Base-by-base conservation (phyloP, 805 yeast species). In the Teunomyces gatunensis region DNA sequence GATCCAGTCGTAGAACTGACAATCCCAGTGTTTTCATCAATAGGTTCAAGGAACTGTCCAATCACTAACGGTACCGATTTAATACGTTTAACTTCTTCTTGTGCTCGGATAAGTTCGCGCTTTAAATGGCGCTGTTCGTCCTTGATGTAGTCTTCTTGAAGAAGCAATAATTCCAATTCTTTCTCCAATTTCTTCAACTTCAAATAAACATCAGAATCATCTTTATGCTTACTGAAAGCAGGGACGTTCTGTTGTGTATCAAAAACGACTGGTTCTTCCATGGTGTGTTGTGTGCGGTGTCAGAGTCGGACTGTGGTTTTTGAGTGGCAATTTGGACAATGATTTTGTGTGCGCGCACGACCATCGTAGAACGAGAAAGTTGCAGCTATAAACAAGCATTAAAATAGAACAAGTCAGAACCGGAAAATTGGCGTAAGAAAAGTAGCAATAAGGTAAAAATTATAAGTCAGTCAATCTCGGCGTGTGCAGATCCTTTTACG, bases 1-100 rank as follows among this genome's bases (percentile, higher is more conserved):
- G 97, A 90, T 13, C 99, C 99, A 1, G 99, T 94, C 21, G 99
- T 94, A 13, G 96, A 88, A 11, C 97, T 89, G 12, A 94, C 98
- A 59, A 94, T 94, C 53, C 97, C 99, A 3, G 96, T 89, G 57
- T 88, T 85, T 66, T 91, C 94, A 68, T 94, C 99, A 57, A 94
- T 91, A 49, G 98, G 97, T 67, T 94, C 99, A 57, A 94, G 77
- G 61, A 94, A 95, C 71, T 94, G 99, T 20, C 99, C 99, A 68
- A 94, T 94, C 12, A 94, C 99, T 54, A 95, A 78, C 12, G 99
- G 99, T 44, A 94, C 99, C 2, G 97, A 88, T 63, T 94, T 96
- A 65, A 94, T 95, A 60, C 97, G 82, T 69, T 94, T 92, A 39
- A 94, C 99, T 71, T 94, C 99, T 68, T 94, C 99, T 67, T 95